phyloP scores from a whole-genome alignment of 148 eudicot species.

The Chenopodium quinoa region DNA sequence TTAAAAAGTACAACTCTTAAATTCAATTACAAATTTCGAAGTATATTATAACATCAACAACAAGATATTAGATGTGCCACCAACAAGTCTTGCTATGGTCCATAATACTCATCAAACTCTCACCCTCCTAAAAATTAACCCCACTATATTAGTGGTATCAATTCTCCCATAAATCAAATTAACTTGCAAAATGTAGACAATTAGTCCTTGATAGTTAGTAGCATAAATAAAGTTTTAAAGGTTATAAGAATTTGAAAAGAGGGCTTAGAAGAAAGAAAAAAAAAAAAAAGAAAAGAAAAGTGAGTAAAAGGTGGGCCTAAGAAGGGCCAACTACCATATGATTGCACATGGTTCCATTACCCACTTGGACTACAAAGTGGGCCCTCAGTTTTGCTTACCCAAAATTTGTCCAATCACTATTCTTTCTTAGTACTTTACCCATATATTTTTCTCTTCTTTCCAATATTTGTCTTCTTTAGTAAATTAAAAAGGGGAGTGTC shows the following conservation, averaged over 20 bases:
- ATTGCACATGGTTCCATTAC: conserved; percentile 79
- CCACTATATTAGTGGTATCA: background rate
- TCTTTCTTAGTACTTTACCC: conserved; percentile 18
- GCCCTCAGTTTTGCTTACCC: conserved; percentile 23
- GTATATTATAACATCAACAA: background rate
- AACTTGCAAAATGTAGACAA: background rate
- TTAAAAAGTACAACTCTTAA: background rate
- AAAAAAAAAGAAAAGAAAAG: conserved; percentile 34
- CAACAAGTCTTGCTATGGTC: background rate
- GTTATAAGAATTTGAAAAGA: background rate
- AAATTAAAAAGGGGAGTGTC: background rate
- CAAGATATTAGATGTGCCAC: background rate
- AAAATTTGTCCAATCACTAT: conserved; percentile 20
- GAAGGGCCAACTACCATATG: conserved; percentile 87
- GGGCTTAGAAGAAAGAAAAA: conserved; percentile 14
- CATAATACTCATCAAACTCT: background rate
- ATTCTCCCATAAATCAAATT: background rate
- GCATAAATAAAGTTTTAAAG: background rate
- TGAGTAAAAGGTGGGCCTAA: conserved; percentile 37
- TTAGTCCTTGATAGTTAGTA: background rate
- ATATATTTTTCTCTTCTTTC: background rate
- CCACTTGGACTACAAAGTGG: conserved; percentile 48
- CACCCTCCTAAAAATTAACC: background rate
- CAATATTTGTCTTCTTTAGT: conserved; percentile 18
- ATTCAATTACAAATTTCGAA: background rate